Evolutionary conservation across 2,329 filamentous ascomycete genomes (phyloP).

Genomic region (Neonectria sp.): DNA sequence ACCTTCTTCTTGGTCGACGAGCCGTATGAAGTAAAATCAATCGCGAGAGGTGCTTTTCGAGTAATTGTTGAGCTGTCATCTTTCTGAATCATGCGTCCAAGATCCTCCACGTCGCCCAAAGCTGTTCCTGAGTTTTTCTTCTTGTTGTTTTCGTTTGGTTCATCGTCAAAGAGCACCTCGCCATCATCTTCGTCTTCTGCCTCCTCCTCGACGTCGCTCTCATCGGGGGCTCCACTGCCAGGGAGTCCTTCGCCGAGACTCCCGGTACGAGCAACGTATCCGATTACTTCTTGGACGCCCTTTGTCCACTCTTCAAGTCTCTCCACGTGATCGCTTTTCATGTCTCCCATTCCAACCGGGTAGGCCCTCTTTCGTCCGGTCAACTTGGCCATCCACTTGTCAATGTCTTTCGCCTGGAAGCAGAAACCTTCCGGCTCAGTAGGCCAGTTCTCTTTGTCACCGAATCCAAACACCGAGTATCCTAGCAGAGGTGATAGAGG

Average conservation of each 20-base stretch:
- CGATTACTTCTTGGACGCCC: slow-evolving; percentile 81
- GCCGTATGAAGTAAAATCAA: slow-evolving; percentile 88
- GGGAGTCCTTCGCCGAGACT: slow-evolving; percentile 75
- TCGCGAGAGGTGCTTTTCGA: slow-evolving; percentile 71
- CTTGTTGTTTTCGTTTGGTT: slow-evolving; percentile 57
- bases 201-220: slow-evolving; percentile 84
- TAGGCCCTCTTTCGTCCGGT: slow-evolving; percentile 89
- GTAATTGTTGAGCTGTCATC: slow-evolving; percentile 49
- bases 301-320: slow-evolving; percentile 83
- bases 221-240: slow-evolving; percentile 86
- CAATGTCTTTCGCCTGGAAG: slow-evolving; percentile 89
- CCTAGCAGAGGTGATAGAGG: slow-evolving; percentile 83
- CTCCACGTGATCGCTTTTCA: slow-evolving; percentile 78
- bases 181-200: slow-evolving; percentile 72
- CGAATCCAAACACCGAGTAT: slow-evolving; percentile 95
- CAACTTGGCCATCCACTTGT: slow-evolving; percentile 98
- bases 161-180: slow-evolving; percentile 62
- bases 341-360: slow-evolving; percentile 89
- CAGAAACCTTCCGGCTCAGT: slow-evolving; percentile 93
- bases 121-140: slow-evolving; percentile 55
- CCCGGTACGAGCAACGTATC: slow-evolving; percentile 73
- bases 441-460: slow-evolving; percentile 93
- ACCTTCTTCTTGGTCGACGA: slow-evolving; percentile 63
- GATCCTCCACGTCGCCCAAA: slow-evolving; percentile 88
- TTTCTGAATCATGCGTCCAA: slow-evolving; percentile 76